phyloP scores from a whole-genome alignment of 23 red algal genomes.

The Gracilaria domingensis region DNA sequence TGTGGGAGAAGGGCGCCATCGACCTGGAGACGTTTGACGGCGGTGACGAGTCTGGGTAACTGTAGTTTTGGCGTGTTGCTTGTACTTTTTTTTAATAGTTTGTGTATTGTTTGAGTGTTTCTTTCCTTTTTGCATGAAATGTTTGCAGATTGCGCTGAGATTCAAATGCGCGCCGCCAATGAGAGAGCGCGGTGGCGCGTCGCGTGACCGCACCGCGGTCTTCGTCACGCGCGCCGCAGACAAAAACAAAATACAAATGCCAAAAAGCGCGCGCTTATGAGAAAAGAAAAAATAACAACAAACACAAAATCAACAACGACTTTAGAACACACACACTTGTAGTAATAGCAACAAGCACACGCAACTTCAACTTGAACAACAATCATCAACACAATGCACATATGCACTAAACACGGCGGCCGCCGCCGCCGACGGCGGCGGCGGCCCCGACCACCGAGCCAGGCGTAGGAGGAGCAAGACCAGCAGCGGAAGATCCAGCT shows the following conservation, averaged over 20 bases:
- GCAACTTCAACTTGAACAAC: neutral
- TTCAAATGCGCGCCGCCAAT: neutral
- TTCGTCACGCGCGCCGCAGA: neutral
- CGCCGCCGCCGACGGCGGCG: neutral
- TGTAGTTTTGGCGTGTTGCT: neutral
- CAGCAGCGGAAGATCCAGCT: slow-evolving; percentile 3
- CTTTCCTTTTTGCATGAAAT: neutral
- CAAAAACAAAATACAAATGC: neutral
- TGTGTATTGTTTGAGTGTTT: neutral
- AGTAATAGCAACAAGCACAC: neutral
- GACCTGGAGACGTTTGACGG: slow-evolving; percentile 36
- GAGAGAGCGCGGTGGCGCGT: neutral
- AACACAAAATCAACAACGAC: slow-evolving; percentile 15
- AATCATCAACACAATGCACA: no score
- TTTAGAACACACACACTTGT: slow-evolving; percentile 1
- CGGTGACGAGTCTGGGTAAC: neutral
- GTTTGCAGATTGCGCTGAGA: neutral
- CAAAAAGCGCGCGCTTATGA: slow-evolving; percentile 8
- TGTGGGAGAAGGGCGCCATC: slow-evolving; percentile 77
- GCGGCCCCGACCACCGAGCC: neutral
- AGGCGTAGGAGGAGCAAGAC: neutral
- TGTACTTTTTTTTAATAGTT: slow-evolving; percentile 10
- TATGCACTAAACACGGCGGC: neutral
- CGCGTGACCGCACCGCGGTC: neutral
- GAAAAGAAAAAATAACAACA: neutral